Evolutionary conservation across 1,284 basidiomycete genomes (phyloP).

Genomic region (Boletus albobrunnescens): DNA sequence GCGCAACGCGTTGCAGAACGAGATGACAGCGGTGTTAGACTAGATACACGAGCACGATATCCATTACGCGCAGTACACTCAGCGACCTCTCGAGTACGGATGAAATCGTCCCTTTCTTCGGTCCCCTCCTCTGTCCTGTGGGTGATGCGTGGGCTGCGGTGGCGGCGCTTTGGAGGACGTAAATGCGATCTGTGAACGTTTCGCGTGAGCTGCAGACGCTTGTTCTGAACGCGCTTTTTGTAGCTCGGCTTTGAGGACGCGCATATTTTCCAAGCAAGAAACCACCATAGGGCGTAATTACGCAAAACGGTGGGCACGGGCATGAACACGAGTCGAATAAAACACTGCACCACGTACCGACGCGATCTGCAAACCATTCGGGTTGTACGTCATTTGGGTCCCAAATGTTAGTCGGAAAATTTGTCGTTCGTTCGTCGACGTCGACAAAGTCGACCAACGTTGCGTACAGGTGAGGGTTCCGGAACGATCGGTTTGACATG

Average conservation of each 20-base stretch:
- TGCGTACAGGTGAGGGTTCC: constrained; percentile 91
- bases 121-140: constrained; percentile 18
- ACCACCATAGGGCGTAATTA: constrained; percentile 2
- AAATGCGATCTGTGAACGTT: constrained; percentile 35
- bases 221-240: constrained; percentile 45
- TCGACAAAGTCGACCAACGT: constrained; percentile 90
- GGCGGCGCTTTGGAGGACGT: constrained; percentile 24
- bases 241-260: constrained; percentile 37
- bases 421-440: constrained; percentile 80
- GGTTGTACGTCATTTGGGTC: constrained; percentile 56
- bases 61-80: constrained; percentile 2
- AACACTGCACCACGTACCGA: constrained; percentile 48
- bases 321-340: constrained; percentile 25
- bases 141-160: constrained; percentile 7
- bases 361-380: constrained; percentile 67
- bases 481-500: constrained; percentile 84
- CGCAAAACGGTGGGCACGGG: constrained; percentile 4
- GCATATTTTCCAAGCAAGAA: constrained; percentile 19
- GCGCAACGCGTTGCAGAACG: neutral
- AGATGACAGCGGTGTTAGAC: constrained; percentile 6
- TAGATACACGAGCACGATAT: constrained; percentile 18
- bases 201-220: constrained; percentile 27
- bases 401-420: constrained; percentile 73
- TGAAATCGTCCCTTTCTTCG: constrained; percentile 26
- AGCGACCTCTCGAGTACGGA: constrained; percentile 25